A percentile compares a stretch with the other conserved stretches of the same genome.
phyloP scores from a whole-genome alignment of 2,329 filamentous ascomycete species.

The Stagonosporopsis rhizophila region DNA sequence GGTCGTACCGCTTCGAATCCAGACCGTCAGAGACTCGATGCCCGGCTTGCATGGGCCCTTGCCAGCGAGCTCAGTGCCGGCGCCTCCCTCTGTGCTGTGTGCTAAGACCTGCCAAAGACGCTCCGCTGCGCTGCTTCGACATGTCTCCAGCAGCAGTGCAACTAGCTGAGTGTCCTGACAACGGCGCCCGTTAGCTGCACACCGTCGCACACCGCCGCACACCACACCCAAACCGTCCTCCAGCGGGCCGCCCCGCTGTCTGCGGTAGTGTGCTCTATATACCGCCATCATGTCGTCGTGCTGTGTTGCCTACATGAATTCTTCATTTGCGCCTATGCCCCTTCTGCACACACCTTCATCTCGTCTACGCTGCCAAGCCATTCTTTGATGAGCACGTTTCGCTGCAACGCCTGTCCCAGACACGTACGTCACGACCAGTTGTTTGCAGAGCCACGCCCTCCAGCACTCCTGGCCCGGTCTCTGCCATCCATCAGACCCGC shows the following conservation, averaged over 20 bases:
- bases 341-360: not conserved
- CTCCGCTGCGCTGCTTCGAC: constrained; percentile 13
- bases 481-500: not conserved
- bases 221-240: not conserved
- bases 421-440: too few relatives aligned
- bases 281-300: not conserved
- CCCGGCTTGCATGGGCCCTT: constrained; percentile 2
- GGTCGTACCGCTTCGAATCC: constrained; percentile 1
- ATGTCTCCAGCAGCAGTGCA: not conserved
- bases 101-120: too few relatives aligned
- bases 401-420: not conserved
- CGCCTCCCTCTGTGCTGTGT: too few relatives aligned
- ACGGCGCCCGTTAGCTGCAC: constrained; percentile 17
- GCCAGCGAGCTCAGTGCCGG: constrained; percentile 5
- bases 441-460: constrained; percentile 1
- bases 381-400: not conserved
- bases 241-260: constrained; percentile 29
- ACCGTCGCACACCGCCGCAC: not conserved
- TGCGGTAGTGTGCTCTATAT: constrained; percentile 3
- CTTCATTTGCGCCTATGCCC: constrained; percentile 10
- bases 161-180: constrained; percentile 1
- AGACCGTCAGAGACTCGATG: constrained; percentile 6
- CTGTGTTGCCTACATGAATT: not conserved
- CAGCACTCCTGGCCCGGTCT: not conserved
- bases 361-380: constrained; percentile 5